Base-by-base conservation (phyloP, 2,329 filamentous ascomycete species). In the Calonectria fujianensis region DNA sequence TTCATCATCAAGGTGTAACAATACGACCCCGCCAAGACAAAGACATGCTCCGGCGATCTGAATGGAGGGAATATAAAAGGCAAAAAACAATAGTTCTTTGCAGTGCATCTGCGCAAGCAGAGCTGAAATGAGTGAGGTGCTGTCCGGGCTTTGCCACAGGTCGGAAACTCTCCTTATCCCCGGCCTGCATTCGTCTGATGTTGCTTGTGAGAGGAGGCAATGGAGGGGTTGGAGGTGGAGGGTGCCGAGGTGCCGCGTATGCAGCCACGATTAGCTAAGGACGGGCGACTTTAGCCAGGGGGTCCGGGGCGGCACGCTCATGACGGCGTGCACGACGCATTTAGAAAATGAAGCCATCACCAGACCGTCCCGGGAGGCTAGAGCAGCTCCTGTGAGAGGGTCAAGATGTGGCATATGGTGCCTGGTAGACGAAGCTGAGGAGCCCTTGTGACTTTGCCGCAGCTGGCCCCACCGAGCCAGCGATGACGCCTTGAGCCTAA, bases 341-440 rank as follows among this genome's bases (percentile, higher is more conserved):
- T 63, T 63, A 31, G 41, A 50, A 61, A 39, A 27, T 74, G 72
- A 74, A 74, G 72, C 66, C 72, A 74, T 74, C 72, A 66, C 72
- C 67, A 70, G 66, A 52, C 67, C 66, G 57, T 54, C 27, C 24
- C 41, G 32, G n/a, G 24, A 70, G 59, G 54, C 57, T 50, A 18
- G 51, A 64, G 14, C 35, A 18, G 39, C 48, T 54, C 14, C 52
- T 32, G 24, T 52, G 32, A 61, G 57, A 63, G 37, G 57, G 35
- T 41, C 52, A n/a, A 35, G 24, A 18, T 20, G 16, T 3, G 14
- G 57, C 16, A 37, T 41, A 39, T 18, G 57, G 57, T 29, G 13
- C 18, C 31, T 27, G n/a, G 45, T 48, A 48, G 24, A 48, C 45
- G 45, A 48, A 48, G 61, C 50, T 35, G 41, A 69, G 14, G 45